Base-by-base conservation (phyloP, 495 filamentous ascomycete species). In the Hypoxylon rickii region DNA sequence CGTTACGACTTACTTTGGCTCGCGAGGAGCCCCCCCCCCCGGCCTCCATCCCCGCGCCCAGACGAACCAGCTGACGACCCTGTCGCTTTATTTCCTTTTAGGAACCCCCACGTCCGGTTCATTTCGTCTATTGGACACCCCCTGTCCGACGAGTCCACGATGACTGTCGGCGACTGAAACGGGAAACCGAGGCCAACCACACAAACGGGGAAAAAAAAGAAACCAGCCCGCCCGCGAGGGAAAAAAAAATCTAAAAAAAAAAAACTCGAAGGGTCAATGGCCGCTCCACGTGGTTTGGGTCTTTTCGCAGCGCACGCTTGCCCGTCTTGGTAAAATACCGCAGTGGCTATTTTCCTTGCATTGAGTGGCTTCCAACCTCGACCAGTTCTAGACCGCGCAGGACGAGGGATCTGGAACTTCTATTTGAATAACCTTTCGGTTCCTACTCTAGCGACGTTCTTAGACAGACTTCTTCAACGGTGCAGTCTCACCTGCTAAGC, bases 51-150 rank as follows among this genome's bases (percentile, higher is more conserved):
- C 24, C 24, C 24, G 24, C 10, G 24, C 24, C 24, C 13, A 38
- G 26, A 52, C 20, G 49, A 40, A 60, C 55, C 61, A 55, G 55
- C 61, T 64, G 61, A 64, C 55, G 55, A 60, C 50, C 55, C 36
- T 31, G 44, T 50, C 51, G 50, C 54, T 50, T 51, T 46, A 37
- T 31, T 48, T 39, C 44, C 44, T 51, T 47, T 38, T 13, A 3
- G 8, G 8, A 60, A 64, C 61, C 61, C 61, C 61, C 61, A 64
- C 61, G 55, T 55, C 45, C n/a, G 44, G 45, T 60, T 13, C 48
- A 60, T 64, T 34, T 64, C 55, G 55, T 47, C 55, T 64, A 55
- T 58, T 51, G 51, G 61, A 24, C 11, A 40, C 26, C 50, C 55
- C 55, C 41, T 55, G 61, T 51, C 51, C 16, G 44, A 41, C 24